Percentiles rank a stretch among this genome's conserved stretches.
These are phyloP conservation scores for Mycena crocata DNA, from an alignment of 768 basidiomycete species.

Conservation along the genomic window DNA sequence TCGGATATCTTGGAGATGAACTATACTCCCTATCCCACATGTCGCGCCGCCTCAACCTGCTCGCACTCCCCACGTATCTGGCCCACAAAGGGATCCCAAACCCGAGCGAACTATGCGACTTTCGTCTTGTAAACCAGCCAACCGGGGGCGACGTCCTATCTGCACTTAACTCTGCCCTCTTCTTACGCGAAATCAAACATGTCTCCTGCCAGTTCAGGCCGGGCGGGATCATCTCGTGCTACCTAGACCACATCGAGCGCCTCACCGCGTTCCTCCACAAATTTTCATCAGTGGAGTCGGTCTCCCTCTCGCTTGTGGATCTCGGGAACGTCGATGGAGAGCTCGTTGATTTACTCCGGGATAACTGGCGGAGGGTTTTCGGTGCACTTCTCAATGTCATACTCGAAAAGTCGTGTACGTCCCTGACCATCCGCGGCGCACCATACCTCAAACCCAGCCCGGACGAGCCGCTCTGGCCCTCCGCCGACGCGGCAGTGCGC, in stretches of 20 bases:
- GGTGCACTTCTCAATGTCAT: slow-evolving; percentile 8
- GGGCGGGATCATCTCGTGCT: slow-evolving; percentile 12
- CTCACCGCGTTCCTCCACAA: slow-evolving; percentile 9
- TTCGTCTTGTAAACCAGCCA: slow-evolving; percentile 5
- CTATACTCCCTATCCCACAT: slow-evolving; percentile 16
- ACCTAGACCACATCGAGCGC: slow-evolving; percentile 18
- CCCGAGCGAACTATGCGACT: not conserved
- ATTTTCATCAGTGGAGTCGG: not conserved
- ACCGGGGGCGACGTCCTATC: slow-evolving; percentile 15
- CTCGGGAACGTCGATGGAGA: slow-evolving; percentile 1
- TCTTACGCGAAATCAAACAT: not conserved
- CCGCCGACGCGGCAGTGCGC: not conserved
- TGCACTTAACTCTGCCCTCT: slow-evolving; percentile 14
- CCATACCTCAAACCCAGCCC: not conserved
- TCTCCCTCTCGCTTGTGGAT: slow-evolving; percentile 5
- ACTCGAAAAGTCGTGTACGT: not conserved
- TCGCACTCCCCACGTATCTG: slow-evolving; percentile 16
- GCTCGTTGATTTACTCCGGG: not conserved
- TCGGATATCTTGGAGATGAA: not conserved
- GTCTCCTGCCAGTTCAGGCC: slow-evolving; percentile 14
- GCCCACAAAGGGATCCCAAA: not conserved
- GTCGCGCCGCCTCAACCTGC: slow-evolving; percentile 19
- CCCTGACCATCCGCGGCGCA: not conserved
- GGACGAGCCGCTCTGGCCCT: not conserved
- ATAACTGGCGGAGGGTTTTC: not conserved